Evolutionary conservation across 2,329 filamentous ascomycete species (phyloP).

Genomic region (Ascosphaera apis): DNA sequence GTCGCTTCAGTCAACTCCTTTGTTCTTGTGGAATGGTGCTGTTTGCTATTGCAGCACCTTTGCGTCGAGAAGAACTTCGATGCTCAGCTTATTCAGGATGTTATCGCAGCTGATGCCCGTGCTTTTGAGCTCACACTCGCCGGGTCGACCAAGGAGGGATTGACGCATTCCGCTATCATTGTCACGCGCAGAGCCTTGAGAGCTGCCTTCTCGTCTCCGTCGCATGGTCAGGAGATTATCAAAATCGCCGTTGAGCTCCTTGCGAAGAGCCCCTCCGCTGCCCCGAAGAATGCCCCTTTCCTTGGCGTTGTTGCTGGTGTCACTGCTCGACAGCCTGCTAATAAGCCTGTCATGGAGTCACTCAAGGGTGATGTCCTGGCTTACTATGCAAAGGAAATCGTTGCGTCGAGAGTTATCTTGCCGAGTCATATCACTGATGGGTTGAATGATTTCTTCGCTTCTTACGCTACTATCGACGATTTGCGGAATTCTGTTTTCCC

Average conservation of each 20-base stretch:
- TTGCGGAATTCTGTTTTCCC: conserved; percentile 54
- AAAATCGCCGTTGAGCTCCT: conserved; percentile 41
- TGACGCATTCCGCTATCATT: conserved; percentile 51
- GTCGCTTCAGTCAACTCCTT: conserved; percentile 66
- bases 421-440: conserved; percentile 49
- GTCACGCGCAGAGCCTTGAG: conserved; percentile 61
- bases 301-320: conserved; percentile 78
- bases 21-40: conserved; percentile 77
- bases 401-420: conserved; percentile 52
- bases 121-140: conserved; percentile 57
- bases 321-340: conserved; percentile 43
- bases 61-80: conserved; percentile 33
- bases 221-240: conserved; percentile 37
- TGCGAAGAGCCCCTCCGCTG: conserved; percentile 40
- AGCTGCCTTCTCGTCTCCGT: conserved; percentile 39
- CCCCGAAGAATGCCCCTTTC: conserved; percentile 48
- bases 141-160: conserved; percentile 35
- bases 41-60: conserved; percentile 50
- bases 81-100: conserved; percentile 31
- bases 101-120: conserved; percentile 47
- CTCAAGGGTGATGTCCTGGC: conserved; percentile 51
- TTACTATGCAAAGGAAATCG: conserved; percentile 67
- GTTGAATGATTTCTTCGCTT: conserved; percentile 58
- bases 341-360: conserved; percentile 37
- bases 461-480: conserved; percentile 52